phyloP scores from a whole-genome alignment of 495 filamentous ascomycete species.

The Bacidia rubella region DNA sequence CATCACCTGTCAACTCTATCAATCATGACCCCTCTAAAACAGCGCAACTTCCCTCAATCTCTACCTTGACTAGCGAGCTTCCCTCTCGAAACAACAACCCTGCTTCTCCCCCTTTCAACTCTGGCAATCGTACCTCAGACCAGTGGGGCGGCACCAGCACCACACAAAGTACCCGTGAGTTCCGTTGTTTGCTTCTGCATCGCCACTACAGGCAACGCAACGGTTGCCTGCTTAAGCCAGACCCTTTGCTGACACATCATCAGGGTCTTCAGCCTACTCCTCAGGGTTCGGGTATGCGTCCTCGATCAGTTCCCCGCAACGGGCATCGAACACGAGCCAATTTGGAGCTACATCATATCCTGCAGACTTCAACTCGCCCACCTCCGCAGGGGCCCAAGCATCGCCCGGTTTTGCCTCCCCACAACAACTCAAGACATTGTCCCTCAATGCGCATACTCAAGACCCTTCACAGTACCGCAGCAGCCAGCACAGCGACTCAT shows the following conservation, averaged over 20 bases:
- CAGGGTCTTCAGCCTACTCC: conserved; percentile 44
- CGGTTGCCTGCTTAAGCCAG: no score
- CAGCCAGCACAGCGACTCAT: conserved; percentile 26
- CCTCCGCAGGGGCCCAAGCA: conserved; percentile 32
- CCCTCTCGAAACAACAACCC: conserved; percentile 9
- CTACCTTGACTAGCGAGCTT: conserved; percentile 17
- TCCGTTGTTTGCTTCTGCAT: not conserved
- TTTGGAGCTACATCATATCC: conserved; percentile 22
- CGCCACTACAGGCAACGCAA: not conserved
- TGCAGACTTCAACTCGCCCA: conserved; percentile 24
- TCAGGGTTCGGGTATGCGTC: conserved; percentile 37
- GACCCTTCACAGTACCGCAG: conserved; percentile 32
- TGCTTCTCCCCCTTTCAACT: conserved; percentile 14
- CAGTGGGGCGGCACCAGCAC: conserved; percentile 17
- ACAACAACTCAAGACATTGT: conserved; percentile 17
- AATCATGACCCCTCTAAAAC: conserved; percentile 7
- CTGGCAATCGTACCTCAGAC: conserved; percentile 18
- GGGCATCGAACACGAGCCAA: conserved; percentile 39
- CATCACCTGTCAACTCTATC: conserved; percentile 8
- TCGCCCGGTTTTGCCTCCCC: conserved; percentile 31
- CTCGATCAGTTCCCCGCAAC: conserved; percentile 36
- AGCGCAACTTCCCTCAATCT: conserved; percentile 18
- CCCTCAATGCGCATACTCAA: not conserved
- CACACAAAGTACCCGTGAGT: conserved; percentile 21
- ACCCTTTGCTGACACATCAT: conserved; percentile 2